Base-by-base conservation (phyloP, 208 protist genomes). In the Wallacemonas sp. region DNA sequence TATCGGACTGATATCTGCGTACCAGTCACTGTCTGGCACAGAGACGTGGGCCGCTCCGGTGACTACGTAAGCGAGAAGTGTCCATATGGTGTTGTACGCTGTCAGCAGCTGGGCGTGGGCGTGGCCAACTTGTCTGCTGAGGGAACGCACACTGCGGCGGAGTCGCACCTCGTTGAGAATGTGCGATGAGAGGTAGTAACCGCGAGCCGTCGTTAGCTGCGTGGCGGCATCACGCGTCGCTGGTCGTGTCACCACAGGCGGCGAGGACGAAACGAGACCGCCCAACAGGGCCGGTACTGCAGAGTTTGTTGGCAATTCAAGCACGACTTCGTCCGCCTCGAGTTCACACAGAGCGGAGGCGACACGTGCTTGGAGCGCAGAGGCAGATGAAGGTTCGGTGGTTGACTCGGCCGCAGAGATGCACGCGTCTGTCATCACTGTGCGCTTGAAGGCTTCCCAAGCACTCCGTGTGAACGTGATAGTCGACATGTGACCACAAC, bases 121-220 rank as follows among this genome's bases (percentile, higher is more conserved):
- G 0, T 66, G 37, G 1, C 77, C 79, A 0, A 85, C 48, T 6
- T 52, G 46, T 2, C 22, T 34, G 12, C 60, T 8, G 0, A 81
- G 52, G 3, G 17, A 0, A 2, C 44, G 33, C 29, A 65, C 67
- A 17, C 58, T 62, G 0, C 42, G 45, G 22, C 53, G 44, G 0
- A 53, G 54, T 15, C 60, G 44, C 17, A 81, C 36, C 6, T 68
- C 57, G 17, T 37, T 54, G 12, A 88, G 46, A 3, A 88, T n/a
- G 57, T 88, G 68, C 21, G 66, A 50, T 17, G 76, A 70, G 60
- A 83, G 60, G 55, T 67, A 66, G 2, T 68, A 65, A 13, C 41
- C 53, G 21, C 66, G 72, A 9, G 76, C 71, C 1, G 81, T 81
- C 39, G 59, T 69, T 30, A 83, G 60, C 60, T 88, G 81, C 29